Evolutionary conservation across 768 basidiomycete genomes (phyloP).

Genomic region (Suillus subluteus): DNA sequence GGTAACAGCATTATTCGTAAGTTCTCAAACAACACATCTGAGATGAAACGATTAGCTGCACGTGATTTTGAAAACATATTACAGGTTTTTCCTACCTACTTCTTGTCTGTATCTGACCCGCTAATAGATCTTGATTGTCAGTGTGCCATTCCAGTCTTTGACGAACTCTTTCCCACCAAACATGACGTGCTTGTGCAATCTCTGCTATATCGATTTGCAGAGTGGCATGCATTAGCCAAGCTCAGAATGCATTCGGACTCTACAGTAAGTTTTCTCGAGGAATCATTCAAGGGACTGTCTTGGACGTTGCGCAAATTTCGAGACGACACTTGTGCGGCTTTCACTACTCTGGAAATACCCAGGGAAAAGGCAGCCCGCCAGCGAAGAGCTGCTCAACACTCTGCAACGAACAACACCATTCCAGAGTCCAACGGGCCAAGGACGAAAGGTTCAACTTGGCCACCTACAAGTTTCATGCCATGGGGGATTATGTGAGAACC

Average conservation of each 20-base stretch:
- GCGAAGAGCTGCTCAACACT: conserved; percentile 9
- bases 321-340: conserved; percentile 22
- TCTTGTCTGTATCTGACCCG: not conserved
- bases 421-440: not conserved
- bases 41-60: conserved; percentile 38
- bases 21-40: conserved; percentile 36
- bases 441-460: conserved; percentile 14
- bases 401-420: not conserved
- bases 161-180: conserved; percentile 35
- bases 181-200: conserved; percentile 26
- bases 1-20: conserved; percentile 31
- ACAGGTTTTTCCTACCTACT: conserved; percentile 17
- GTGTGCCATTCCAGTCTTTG: conserved; percentile 42
- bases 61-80: conserved; percentile 41
- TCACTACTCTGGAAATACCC: conserved; percentile 32
- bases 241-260: conserved; percentile 34
- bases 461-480: conserved; percentile 21
- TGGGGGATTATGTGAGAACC: conserved; percentile 17
- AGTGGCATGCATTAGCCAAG: conserved; percentile 14
- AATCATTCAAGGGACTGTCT: conserved; percentile 21
- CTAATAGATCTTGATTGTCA: conserved; percentile 9
- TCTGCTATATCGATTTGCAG: conserved; percentile 30
- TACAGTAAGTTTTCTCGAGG: conserved; percentile 21
- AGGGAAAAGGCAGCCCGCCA: conserved; percentile 29
- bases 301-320: conserved; percentile 26